These are phyloP conservation scores for Lecanicillium sp. DNA, from an alignment of 2,329 filamentous ascomycete genomes.

Conservation along the genomic window DNA sequence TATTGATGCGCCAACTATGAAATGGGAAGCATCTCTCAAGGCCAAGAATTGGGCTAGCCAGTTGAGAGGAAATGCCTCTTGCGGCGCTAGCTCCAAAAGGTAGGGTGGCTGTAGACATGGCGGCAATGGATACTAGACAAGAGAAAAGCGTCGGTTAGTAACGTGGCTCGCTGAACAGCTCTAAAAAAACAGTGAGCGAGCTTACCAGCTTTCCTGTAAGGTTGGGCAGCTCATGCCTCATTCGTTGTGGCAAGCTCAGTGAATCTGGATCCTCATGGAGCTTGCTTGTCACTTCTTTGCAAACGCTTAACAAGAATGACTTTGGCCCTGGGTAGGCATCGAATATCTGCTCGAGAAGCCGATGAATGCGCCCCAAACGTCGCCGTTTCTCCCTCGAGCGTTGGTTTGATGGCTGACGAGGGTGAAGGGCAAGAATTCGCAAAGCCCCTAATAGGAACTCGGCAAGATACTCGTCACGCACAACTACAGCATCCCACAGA, in stretches of 20 bases:
- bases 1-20: conserved; percentile 28
- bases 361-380: conserved; percentile 28
- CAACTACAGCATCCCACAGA: conserved; percentile 19
- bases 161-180: conserved; percentile 11
- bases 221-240: conserved; percentile 27
- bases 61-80: conserved; percentile 16
- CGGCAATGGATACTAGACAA: conserved; percentile 22
- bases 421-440: conserved; percentile 28
- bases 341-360: conserved; percentile 26
- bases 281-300: conserved; percentile 25
- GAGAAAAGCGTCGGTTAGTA: neutral
- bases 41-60: conserved; percentile 31
- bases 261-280: conserved; percentile 25
- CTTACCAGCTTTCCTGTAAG: conserved; percentile 27
- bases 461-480: conserved; percentile 29
- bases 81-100: conserved; percentile 23
- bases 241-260: conserved; percentile 21
- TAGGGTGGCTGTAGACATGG: conserved; percentile 25
- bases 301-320: conserved; percentile 28
- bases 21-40: conserved; percentile 29
- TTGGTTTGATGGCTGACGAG: conserved; percentile 23
- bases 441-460: conserved; percentile 28
- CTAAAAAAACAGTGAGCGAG: neutral
- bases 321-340: conserved; percentile 29
- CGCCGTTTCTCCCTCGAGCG: conserved; percentile 26